Base-by-base conservation (phyloP, 768 basidiomycete species). In the Boletus vermiculosoides region DNA sequence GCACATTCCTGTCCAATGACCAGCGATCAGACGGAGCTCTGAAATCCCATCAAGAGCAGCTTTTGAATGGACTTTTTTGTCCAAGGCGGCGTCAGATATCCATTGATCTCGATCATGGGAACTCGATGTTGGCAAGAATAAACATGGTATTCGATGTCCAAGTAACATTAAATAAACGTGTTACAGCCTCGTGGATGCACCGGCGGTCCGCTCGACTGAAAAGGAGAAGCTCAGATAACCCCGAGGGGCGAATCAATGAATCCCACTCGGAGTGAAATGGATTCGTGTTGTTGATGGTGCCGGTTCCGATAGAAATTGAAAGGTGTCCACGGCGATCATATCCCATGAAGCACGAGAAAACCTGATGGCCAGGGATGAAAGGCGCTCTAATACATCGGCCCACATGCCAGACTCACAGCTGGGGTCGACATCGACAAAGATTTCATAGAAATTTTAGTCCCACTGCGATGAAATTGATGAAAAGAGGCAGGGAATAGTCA, bases 391-490 rank as follows among this genome's bases (percentile, higher is more conserved):
- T 55, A 34, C 49, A 64, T 52, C 46, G 25, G 58, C 55, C 60
- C 63, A 59, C 67, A 63, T 63, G 61, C 55, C 57, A 39, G 59
- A 64, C 63, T 71, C 65, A 61, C 59, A 51, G 40, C 22, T 59
- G 58, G 58, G 63, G 58, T 50, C 42, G 54, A 55, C 62, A 64
- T 63, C 53, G 58, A 64, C 56, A 59, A 56, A 52, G 54, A 55
- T 59, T 57, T 50, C 54, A 60, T 66, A 73, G 66, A 20, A 50
- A 18, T n/a, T 25, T 66, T 44, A 79, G 55, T 80, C 79, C 77
- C 79, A 79, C 78, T 80, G 61, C 42, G 51, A 58, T 63, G 59
- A 66, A 62, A 63, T 60, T 52, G 60, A 63, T 66, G 66, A 73
- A 70, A 68, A 67, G 62, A 58, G 63, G 60, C 52, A 60, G 56